Evolutionary conservation across 305 asterid species (phyloP).

Genomic region (Solanum hybrid): DNA sequence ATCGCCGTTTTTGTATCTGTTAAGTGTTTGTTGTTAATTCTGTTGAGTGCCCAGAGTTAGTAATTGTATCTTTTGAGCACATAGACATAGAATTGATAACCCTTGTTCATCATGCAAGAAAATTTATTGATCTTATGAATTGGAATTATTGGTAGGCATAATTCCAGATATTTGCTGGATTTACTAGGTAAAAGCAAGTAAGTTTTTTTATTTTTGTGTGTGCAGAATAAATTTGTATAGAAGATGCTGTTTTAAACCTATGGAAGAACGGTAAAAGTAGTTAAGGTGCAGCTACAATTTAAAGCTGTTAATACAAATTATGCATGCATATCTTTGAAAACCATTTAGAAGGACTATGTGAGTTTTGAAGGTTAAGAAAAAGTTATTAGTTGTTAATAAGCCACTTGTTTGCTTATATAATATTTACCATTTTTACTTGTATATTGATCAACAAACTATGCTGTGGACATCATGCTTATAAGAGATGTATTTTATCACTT

Average conservation of each 20-base stretch:
- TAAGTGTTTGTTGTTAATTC: not conserved
- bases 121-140: not conserved
- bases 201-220: not conserved
- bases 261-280: not conserved
- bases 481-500: not conserved
- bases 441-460: not conserved
- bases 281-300: not conserved
- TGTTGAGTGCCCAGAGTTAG: not conserved
- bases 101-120: not conserved
- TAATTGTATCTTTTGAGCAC: not conserved
- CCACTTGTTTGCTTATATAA: not conserved
- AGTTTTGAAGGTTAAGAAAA: not conserved
- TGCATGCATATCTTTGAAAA: not conserved
- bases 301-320: not conserved
- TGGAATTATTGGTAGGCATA: not conserved
- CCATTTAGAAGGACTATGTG: not conserved
- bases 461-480: not conserved
- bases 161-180: not conserved
- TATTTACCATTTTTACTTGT: not conserved
- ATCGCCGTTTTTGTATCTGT: not conserved
- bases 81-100: not conserved
- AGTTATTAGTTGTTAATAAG: not conserved
- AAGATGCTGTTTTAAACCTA: not conserved
- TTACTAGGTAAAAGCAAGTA: not conserved
- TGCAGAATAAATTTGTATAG: not conserved